Conservation (phyloP, 805 yeast species). For the Saccharomycopsis lassenensis region DNA sequence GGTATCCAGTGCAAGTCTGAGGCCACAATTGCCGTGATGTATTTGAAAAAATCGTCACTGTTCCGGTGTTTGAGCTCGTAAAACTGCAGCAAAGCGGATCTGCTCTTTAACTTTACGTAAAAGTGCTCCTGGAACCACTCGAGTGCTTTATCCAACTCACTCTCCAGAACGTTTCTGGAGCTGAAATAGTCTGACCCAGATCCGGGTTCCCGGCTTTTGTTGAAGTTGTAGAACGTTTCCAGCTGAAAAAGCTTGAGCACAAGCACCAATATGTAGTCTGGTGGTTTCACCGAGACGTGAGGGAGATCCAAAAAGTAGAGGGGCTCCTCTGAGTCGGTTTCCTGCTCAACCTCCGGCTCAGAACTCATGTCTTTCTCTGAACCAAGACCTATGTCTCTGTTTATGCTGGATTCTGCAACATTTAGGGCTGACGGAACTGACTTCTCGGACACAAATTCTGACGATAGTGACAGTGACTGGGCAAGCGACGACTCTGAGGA, state of each 20-base stretch:
- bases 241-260: constrained; percentile 40
- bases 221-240: constrained; percentile 41
- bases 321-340: constrained; percentile 24
- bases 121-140: constrained; percentile 32
- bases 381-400: no score
- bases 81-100: constrained; percentile 23
- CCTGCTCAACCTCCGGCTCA: neutral
- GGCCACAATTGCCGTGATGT: constrained; percentile 41
- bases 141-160: constrained; percentile 24
- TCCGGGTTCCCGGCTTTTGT: constrained; percentile 8
- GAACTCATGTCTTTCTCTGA: no score
- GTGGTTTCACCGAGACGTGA: constrained; percentile 33
- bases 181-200: constrained; percentile 21
- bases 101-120: constrained; percentile 24
- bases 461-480: no score
- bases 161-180: constrained; percentile 24
- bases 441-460: no score
- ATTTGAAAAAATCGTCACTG: constrained; percentile 30
- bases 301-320: constrained; percentile 56
- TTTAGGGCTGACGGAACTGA: no score
- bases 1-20: constrained; percentile 37
- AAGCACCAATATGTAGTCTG: constrained; percentile 32
- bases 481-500: no score
- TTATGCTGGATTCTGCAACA: no score
- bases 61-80: constrained; percentile 24